Evolutionary conservation across 345 rosid species (phyloP).

Genomic region (Gossypium arboreum): DNA sequence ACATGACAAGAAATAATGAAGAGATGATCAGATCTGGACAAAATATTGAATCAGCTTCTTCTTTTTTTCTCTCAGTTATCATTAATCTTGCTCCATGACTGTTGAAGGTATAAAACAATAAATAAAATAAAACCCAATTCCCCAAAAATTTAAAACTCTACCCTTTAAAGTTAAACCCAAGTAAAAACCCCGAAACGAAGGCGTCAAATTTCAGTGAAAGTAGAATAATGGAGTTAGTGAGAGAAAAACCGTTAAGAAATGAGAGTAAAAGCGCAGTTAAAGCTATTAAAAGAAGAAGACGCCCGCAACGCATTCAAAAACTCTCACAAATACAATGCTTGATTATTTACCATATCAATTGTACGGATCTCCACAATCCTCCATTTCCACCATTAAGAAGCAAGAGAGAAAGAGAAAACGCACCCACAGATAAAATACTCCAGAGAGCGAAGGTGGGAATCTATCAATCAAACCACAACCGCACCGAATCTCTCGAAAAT

Average conservation of each 20-base stretch:
- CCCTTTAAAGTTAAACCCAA: not conserved
- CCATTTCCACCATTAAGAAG: not conserved
- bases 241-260: not conserved
- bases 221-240: not conserved
- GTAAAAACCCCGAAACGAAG: not conserved
- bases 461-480: not conserved
- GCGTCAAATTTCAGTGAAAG: not conserved
- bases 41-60: not conserved
- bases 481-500: conserved; percentile 3
- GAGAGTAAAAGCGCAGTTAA: conserved; percentile 2
- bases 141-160: not conserved
- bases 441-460: not conserved
- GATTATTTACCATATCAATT: not conserved
- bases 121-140: too few relatives aligned
- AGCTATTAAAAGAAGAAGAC: not conserved
- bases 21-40: conserved; percentile 9
- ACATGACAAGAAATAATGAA: not conserved
- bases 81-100: not conserved
- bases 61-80: not conserved
- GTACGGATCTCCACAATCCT: not conserved
- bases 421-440: not conserved
- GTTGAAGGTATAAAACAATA: not conserved
- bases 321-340: not conserved
- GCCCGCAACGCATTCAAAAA: not conserved
- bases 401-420: not conserved